These are phyloP conservation scores for Pestalotiopsis fici DNA, from an alignment of 2,329 filamentous ascomycete genomes.

Conservation along the genomic window DNA sequence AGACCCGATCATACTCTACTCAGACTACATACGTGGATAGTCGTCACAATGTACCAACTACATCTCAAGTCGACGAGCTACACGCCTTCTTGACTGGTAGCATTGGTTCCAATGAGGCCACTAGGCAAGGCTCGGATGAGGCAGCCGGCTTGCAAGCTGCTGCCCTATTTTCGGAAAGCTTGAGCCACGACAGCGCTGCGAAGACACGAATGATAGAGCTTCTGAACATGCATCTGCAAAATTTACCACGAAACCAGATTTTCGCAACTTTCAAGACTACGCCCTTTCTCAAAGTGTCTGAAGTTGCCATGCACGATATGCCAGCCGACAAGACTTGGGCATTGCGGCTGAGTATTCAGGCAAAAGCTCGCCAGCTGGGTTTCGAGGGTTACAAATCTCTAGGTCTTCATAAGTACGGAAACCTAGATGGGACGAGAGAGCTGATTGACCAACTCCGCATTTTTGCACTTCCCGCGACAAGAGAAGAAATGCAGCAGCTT, in stretches of 20 bases:
- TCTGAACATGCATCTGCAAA: conserved; percentile 22
- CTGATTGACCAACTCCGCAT: conserved; percentile 39
- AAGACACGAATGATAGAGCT: conserved; percentile 25
- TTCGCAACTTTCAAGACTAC: not conserved
- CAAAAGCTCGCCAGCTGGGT: conserved; percentile 21
- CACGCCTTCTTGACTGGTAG: not conserved
- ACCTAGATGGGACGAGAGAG: conserved; percentile 22
- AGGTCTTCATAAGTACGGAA: conserved; percentile 12
- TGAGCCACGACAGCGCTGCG: conserved; percentile 20
- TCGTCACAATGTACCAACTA: not conserved
- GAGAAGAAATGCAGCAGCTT: conserved; percentile 36
- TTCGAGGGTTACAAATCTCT: conserved; percentile 14
- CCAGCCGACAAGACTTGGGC: conserved; percentile 32
- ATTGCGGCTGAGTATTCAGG: conserved; percentile 31
- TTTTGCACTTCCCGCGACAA: conserved; percentile 34
- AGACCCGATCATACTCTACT: conserved; percentile 5
- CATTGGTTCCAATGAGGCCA: not conserved
- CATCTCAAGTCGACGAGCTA: not conserved
- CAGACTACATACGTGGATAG: too few species aligned
- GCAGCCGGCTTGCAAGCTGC: not conserved
- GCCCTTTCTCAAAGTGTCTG: conserved; percentile 24
- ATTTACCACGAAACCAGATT: not conserved
- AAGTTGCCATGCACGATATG: conserved; percentile 26
- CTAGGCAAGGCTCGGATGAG: not conserved
- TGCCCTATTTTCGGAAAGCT: conserved; percentile 14